These are phyloP conservation scores for Thymus quinquecostatus DNA, from an alignment of 257 asterid genomes.

Conservation along the genomic window DNA sequence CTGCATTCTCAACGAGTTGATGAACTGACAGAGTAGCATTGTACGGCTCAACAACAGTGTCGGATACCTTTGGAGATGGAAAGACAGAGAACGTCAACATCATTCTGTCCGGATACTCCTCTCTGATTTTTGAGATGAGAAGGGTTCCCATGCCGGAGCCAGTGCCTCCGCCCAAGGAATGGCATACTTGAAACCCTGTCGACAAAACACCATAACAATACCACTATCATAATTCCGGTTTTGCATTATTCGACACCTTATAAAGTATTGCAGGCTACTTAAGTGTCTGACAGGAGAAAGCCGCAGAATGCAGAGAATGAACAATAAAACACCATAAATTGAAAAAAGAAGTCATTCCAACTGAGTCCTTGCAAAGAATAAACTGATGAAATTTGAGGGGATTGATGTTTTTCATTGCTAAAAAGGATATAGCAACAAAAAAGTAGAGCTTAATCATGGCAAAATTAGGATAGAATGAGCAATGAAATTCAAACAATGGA, in stretches of 20 bases:
- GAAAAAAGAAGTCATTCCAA: background rate
- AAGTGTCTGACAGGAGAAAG: background rate
- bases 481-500: background rate
- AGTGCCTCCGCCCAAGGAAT: conserved; percentile 59
- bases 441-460: background rate
- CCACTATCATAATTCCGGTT: conserved; percentile 7
- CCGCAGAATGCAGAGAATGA: too few relatives aligned
- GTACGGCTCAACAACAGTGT: conserved; percentile 58
- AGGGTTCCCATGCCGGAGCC: conserved; percentile 61
- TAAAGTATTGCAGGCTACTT: background rate
- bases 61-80: conserved; percentile 56
- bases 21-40: conserved; percentile 57
- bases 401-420: background rate
- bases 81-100: conserved; percentile 54
- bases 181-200: conserved; percentile 56
- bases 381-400: background rate
- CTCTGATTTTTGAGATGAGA: conserved; percentile 55
- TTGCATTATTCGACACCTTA: background rate
- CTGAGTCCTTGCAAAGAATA: background rate
- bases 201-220: background rate
- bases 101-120: conserved; percentile 58
- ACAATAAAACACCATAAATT: background rate
- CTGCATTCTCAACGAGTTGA: conserved; percentile 58
- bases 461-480: background rate
- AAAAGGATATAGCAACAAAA: background rate